Conservation (phyloP, 768 basidiomycete genomes). For the Leccinum uliginosum region DNA sequence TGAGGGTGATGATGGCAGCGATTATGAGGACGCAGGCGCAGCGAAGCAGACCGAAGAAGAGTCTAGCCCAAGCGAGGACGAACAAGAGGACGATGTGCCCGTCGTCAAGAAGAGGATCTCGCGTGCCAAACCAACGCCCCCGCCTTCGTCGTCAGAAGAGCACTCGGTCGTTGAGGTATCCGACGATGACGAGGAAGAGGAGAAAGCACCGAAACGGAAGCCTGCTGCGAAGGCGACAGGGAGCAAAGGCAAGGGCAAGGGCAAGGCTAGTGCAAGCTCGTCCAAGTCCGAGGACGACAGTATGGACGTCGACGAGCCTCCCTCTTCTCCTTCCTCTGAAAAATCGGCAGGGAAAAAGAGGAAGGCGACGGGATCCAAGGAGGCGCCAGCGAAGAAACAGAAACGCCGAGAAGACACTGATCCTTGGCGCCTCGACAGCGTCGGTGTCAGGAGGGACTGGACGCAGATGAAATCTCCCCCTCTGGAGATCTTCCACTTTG, state of each 20-base stretch:
- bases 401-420: slow-evolving; percentile 62
- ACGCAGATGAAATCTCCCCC: slow-evolving; percentile 77
- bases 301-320: slow-evolving; percentile 58
- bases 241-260: slow-evolving; percentile 23
- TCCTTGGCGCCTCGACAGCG: slow-evolving; percentile 71
- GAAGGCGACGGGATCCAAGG: slow-evolving; percentile 33
- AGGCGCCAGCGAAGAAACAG: slow-evolving; percentile 47
- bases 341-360: slow-evolving; percentile 42
- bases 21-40: slow-evolving; percentile 29
- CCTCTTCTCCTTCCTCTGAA: slow-evolving; percentile 30
- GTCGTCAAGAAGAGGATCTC: slow-evolving; percentile 19
- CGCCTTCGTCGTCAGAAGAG: slow-evolving; percentile 32
- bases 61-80: slow-evolving; percentile 22
- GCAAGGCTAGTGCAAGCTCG: slow-evolving; percentile 24
- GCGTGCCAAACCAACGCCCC: slow-evolving; percentile 24
- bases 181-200: slow-evolving; percentile 23
- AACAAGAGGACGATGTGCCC: slow-evolving; percentile 16
- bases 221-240: slow-evolving; percentile 16
- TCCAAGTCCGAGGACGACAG: slow-evolving; percentile 37
- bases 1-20: slow-evolving; percentile 24
- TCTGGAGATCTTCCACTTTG: slow-evolving; percentile 89
- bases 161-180: slow-evolving; percentile 19
- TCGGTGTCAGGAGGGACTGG: slow-evolving; percentile 67
- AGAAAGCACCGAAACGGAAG: slow-evolving; percentile 33
- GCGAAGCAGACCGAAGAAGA: slow-evolving; percentile 39